These are phyloP conservation scores for Solidago caesia DNA, from an alignment of 129 eudicot species.

Conservation along the genomic window DNA sequence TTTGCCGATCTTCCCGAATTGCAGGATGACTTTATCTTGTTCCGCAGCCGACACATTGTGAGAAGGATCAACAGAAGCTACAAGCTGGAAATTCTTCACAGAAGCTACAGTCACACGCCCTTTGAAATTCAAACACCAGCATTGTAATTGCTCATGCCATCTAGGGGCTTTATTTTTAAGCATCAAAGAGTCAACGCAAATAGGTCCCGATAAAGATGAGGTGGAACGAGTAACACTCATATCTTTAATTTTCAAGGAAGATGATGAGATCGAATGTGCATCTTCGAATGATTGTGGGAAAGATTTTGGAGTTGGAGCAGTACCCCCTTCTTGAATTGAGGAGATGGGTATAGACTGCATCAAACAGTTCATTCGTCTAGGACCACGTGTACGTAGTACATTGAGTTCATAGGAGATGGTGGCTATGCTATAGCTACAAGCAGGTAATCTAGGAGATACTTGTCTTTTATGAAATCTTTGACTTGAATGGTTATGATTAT, in stretches of 20 bases:
- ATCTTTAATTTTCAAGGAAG: constrained; percentile 46
- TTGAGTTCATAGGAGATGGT: constrained; percentile 84
- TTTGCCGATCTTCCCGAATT: constrained; percentile 92
- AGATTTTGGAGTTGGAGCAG: constrained; percentile 80
- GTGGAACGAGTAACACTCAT: constrained; percentile 22
- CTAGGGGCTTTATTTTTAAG: constrained; percentile 90
- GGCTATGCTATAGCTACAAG: constrained; percentile 67
- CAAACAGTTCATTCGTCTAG: constrained; percentile 79
- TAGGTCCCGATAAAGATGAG: constrained; percentile 32
- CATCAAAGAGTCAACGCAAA: constrained; percentile 44
- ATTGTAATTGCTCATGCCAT: constrained; percentile 96
- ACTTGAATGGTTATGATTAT: constrained; percentile 39
- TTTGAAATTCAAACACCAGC: constrained; percentile 95
- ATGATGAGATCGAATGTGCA: constrained; percentile 25
- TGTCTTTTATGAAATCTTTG: constrained; percentile 68
- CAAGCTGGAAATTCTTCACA: constrained; percentile 96
- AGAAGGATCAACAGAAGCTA: constrained; percentile 68
- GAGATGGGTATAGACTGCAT: constrained; percentile 74
- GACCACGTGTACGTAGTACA: constrained; percentile 83
- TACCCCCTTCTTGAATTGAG: constrained; percentile 86
- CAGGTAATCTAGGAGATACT: constrained; percentile 76
- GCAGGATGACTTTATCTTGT: constrained; percentile 85
- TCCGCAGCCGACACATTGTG: constrained; percentile 68
- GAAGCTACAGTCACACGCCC: constrained; percentile 98
- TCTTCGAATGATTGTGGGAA: constrained; percentile 50